Percentiles rank a stretch among this genome's conserved stretches.
Conservation (phyloP, 129 eudicot species). For the Tagetes erecta region DNA sequence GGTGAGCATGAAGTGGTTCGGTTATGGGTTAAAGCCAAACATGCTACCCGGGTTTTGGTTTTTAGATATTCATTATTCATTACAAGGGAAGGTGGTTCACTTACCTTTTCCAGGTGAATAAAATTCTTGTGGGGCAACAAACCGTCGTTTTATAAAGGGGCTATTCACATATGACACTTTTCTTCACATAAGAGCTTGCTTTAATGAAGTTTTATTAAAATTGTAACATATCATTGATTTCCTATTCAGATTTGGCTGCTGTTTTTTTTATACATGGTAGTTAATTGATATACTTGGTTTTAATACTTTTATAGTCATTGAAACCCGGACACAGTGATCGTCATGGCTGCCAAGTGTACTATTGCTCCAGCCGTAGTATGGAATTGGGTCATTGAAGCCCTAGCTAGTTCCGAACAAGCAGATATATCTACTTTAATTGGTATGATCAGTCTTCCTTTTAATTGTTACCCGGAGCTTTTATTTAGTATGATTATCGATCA, state of each 20-base stretch:
- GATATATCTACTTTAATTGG: conserved; percentile 52
- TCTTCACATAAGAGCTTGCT: background rate
- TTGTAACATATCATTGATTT: background rate
- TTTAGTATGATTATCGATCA: background rate
- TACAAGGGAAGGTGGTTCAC: too few species aligned
- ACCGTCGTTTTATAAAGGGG: too few species aligned
- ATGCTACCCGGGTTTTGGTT: too few species aligned
- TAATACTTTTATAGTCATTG: background rate
- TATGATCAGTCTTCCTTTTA: conserved; percentile 25
- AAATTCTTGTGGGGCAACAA: too few species aligned
- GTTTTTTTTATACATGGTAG: background rate
- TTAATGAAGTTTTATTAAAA: background rate
- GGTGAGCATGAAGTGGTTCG: too few species aligned
- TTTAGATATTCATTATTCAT: too few species aligned
- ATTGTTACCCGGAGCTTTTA: conserved; percentile 10
- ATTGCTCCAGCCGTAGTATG: conserved; percentile 45
- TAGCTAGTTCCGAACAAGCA: conserved; percentile 44
- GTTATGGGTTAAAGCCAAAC: too few species aligned
- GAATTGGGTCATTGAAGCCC: conserved; percentile 73
- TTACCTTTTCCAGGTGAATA: too few species aligned
- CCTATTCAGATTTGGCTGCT: background rate
- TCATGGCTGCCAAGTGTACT: conserved; percentile 43
- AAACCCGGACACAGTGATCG: conserved; percentile 7
- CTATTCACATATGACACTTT: background rate
- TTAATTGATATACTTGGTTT: background rate